These are phyloP conservation scores for Avicennia marina DNA, from an alignment of 257 asterid genomes.

Conservation along the genomic window DNA sequence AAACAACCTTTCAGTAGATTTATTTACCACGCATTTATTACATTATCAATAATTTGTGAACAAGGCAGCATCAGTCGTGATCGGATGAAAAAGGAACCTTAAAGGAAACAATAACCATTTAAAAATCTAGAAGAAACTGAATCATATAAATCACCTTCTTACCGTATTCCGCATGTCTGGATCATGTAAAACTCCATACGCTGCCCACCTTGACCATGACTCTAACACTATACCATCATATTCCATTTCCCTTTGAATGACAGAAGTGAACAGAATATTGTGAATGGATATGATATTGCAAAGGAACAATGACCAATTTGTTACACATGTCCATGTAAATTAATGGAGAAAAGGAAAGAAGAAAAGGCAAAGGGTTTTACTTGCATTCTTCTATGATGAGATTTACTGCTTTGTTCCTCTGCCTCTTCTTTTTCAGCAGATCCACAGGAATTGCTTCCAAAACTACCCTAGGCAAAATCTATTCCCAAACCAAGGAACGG, in stretches of 20 bases:
- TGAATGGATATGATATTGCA: background rate
- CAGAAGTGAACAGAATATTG: slow-evolving; percentile 18
- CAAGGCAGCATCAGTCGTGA: too few relatives aligned
- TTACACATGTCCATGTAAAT: background rate
- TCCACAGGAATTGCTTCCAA: slow-evolving; percentile 76
- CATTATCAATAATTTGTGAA: too few relatives aligned
- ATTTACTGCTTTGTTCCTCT: slow-evolving; percentile 48
- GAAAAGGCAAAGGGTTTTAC: slow-evolving; percentile 35
- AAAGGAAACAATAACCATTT: background rate
- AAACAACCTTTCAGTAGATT: too few relatives aligned
- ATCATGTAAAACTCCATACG: slow-evolving; percentile 83
- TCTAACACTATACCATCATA: slow-evolving; percentile 96
- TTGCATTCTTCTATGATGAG: slow-evolving; percentile 79
- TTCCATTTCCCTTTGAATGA: slow-evolving; percentile 65
- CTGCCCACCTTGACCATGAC: slow-evolving; percentile 98
- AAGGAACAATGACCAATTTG: slow-evolving; percentile 6
- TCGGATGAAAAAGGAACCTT: too few relatives aligned
- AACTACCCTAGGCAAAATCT: slow-evolving; percentile 88
- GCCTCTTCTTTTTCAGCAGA: slow-evolving; percentile 70
- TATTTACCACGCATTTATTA: too few relatives aligned
- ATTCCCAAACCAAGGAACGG: slow-evolving; percentile 11
- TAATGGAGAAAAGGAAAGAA: background rate
- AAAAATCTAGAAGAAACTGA: background rate
- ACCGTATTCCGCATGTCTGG: slow-evolving; percentile 68
- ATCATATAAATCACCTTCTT: slow-evolving; percentile 16